These are phyloP conservation scores for Agrocybe chaxingu DNA, from an alignment of 768 basidiomycete genomes.

Conservation along the genomic window DNA sequence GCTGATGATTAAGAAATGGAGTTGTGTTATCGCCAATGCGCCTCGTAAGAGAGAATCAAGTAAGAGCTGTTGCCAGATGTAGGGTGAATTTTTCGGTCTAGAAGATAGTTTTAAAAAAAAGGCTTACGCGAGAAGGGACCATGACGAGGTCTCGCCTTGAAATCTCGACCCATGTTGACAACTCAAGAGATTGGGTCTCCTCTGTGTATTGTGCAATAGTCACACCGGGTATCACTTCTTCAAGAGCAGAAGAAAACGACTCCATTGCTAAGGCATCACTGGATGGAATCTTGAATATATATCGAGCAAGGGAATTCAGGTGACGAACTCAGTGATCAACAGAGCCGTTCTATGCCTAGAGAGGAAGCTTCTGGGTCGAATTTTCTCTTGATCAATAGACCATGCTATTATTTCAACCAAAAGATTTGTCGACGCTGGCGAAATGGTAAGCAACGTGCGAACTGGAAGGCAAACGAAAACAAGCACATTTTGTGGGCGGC, in stretches of 20 bases:
- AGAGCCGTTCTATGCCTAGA: conserved; percentile 23
- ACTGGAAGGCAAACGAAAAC: neutral
- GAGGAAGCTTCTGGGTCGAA: conserved; percentile 11
- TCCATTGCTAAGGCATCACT: conserved; percentile 21
- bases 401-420: conserved; percentile 25
- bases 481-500: conserved; percentile 24
- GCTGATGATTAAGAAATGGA: conserved; percentile 41
- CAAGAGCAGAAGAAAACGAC: conserved; percentile 17
- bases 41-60: conserved; percentile 35
- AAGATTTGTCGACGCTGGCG: conserved; percentile 23
- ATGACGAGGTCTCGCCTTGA: conserved; percentile 32
- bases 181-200: conserved; percentile 17
- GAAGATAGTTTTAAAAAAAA: conserved; percentile 1
- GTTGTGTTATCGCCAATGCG: conserved; percentile 37
- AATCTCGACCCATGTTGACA: conserved; percentile 13
- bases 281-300: neutral
- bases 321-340: conserved; percentile 30
- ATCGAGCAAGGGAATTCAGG: neutral
- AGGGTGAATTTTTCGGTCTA: conserved; percentile 3
- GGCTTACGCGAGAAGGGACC: conserved; percentile 36
- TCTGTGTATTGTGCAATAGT: conserved; percentile 24
- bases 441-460: neutral
- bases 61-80: conserved; percentile 28
- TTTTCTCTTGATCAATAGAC: conserved; percentile 24
- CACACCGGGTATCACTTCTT: conserved; percentile 15